Conservation (phyloP, 805 yeast species). For the Pichia ethanolica region DNA sequence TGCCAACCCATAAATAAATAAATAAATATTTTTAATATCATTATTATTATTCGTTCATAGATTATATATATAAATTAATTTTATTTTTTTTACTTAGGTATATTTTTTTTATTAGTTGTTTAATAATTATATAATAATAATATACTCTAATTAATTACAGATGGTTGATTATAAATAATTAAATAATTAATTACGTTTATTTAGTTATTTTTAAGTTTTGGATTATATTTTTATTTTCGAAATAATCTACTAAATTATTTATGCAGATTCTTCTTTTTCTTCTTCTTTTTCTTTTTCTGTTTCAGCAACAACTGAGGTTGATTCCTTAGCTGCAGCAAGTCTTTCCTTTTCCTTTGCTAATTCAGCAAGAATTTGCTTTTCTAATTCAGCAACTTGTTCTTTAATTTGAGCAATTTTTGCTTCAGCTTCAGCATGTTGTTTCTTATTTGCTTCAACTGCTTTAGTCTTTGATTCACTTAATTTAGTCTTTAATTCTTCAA, state of each 20-base stretch:
- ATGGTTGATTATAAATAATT: no score
- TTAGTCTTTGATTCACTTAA: slow-evolving; percentile 57
- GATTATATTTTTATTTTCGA: no score
- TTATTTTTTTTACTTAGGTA: not conserved
- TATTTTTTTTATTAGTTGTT: not conserved
- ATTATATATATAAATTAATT: no score
- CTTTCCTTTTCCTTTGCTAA: slow-evolving; percentile 23
- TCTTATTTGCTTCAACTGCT: slow-evolving; percentile 76
- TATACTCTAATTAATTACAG: no score
- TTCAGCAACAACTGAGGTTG: slow-evolving; percentile 2
- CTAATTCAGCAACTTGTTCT: slow-evolving; percentile 30
- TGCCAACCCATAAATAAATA: not conserved
- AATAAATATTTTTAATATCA: not conserved
- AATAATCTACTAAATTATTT: no score
- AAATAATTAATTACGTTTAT: no score
- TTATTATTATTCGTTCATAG: no score
- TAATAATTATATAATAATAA: not conserved
- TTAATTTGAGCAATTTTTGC: slow-evolving; percentile 66
- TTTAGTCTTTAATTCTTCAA: slow-evolving; percentile 64
- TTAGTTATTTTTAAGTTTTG: not conserved
- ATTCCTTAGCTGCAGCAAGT: slow-evolving; percentile 10
- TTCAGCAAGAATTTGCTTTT: slow-evolving; percentile 22
- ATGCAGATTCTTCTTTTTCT: not conserved
- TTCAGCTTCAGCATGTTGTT: slow-evolving; percentile 69
- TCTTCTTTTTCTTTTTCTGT: not conserved